Conservation (phyloP, 2,329 filamentous ascomycete species). For the Microsporum canis region DNA sequence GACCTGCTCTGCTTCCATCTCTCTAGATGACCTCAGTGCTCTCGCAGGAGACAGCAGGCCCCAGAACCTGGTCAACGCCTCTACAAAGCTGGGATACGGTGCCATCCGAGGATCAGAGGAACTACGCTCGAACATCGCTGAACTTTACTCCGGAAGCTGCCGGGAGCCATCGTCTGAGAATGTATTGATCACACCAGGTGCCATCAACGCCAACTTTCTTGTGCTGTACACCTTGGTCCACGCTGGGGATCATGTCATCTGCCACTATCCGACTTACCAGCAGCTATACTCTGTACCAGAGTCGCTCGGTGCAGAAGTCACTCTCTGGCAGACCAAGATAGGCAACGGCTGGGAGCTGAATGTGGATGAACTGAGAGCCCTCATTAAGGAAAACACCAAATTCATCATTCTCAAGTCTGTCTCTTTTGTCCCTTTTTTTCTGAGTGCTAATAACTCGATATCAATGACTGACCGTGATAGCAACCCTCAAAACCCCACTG, state of each 20-base stretch:
- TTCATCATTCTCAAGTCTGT: slow-evolving; percentile 52
- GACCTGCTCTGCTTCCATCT: slow-evolving; percentile 47
- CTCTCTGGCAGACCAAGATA: slow-evolving; percentile 59
- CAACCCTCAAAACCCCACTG: slow-evolving; percentile 76
- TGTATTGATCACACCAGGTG: slow-evolving; percentile 66
- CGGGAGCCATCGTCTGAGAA: slow-evolving; percentile 43
- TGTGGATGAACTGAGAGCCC: slow-evolving; percentile 50
- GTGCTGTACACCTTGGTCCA: slow-evolving; percentile 60
- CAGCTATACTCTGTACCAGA: slow-evolving; percentile 68
- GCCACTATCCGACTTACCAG: slow-evolving; percentile 78
- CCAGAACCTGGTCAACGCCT: slow-evolving; percentile 32
- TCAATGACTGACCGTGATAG: slow-evolving; percentile 42
- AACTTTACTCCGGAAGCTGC: slow-evolving; percentile 43
- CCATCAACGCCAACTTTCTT: slow-evolving; percentile 71
- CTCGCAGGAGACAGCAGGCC: slow-evolving; percentile 34
- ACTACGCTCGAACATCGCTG: slow-evolving; percentile 54
- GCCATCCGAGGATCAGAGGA: slow-evolving; percentile 56
- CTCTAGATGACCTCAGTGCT: slow-evolving; percentile 41
- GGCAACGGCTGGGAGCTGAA: slow-evolving; percentile 57
- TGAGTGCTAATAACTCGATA: too few species aligned
- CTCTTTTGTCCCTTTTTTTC: neutral
- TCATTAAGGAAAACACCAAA: slow-evolving; percentile 44
- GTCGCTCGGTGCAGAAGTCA: slow-evolving; percentile 64
- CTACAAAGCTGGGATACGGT: slow-evolving; percentile 58
- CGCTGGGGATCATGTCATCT: slow-evolving; percentile 71